Conservation (phyloP, 73 alveolate genomes). For the Symbiodinium natans region DNA sequence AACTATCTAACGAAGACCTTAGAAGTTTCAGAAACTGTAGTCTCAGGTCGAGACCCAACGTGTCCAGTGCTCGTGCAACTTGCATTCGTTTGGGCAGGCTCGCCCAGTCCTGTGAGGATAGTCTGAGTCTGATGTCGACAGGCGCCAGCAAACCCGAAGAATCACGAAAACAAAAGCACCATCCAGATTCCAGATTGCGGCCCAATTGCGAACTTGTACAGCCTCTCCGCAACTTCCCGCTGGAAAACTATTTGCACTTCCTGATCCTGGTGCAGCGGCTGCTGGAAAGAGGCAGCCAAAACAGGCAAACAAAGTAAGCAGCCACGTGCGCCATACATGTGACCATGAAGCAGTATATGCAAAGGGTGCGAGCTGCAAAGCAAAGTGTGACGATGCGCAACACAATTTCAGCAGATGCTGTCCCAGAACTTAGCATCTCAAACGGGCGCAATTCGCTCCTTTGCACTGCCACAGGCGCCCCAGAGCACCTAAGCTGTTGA, state of each 20-base stretch:
- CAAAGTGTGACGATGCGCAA: neutral
- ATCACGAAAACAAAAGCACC: neutral
- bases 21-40: neutral
- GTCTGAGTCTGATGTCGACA: neutral
- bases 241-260: constrained; percentile 38
- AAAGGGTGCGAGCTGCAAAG: too few relatives aligned
- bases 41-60: neutral
- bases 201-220: constrained; percentile 28
- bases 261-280: neutral
- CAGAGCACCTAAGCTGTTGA: neutral
- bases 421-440: too few relatives aligned
- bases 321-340: too few relatives aligned
- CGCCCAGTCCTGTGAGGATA: neutral
- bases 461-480: neutral
- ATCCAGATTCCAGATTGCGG: neutral
- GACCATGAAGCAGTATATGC: too few relatives aligned
- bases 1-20: too few relatives aligned
- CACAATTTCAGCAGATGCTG: too few relatives aligned
- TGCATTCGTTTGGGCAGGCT: neutral
- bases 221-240: constrained; percentile 40
- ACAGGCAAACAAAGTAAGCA: neutral
- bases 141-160: neutral
- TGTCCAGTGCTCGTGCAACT: neutral
- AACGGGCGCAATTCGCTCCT: neutral
- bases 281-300: neutral